Conservation (phyloP, 78 protist genomes). For the Dictyostelium capitatum region DNA sequence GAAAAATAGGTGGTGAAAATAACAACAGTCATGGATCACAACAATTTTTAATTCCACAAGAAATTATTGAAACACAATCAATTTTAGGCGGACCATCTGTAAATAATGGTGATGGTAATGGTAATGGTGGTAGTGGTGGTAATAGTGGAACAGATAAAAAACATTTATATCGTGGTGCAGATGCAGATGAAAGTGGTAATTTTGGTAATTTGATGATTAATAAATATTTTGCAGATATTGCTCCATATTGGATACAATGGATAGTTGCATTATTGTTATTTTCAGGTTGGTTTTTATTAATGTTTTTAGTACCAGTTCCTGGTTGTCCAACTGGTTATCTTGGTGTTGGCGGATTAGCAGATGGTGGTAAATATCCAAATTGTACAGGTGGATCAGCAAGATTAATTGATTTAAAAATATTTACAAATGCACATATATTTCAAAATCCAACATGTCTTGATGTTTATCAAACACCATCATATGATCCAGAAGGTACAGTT, state of each 20-base stretch:
- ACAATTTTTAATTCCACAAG: slow-evolving; percentile 1
- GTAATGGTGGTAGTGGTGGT: background rate
- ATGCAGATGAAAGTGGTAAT: background rate
- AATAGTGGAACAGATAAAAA: no score
- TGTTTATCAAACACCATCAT: slow-evolving; percentile 71
- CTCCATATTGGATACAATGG: slow-evolving; percentile 77
- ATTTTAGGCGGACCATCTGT: background rate
- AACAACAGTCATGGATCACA: background rate
- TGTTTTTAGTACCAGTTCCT: slow-evolving; percentile 74
- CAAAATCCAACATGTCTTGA: slow-evolving; percentile 62
- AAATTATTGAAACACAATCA: background rate
- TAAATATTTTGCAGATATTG: slow-evolving; percentile 46
- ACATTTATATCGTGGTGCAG: background rate
- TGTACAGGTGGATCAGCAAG: slow-evolving; percentile 91
- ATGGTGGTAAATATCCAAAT: slow-evolving; percentile 15
- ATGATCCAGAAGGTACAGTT: slow-evolving; percentile 88
- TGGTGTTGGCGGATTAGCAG: slow-evolving; percentile 87
- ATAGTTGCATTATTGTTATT: slow-evolving; percentile 20
- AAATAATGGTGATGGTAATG: background rate
- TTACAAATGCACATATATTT: slow-evolving; percentile 75
- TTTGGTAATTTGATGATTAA: slow-evolving; percentile 6
- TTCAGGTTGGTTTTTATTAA: slow-evolving; percentile 55
- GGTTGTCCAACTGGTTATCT: slow-evolving; percentile 88
- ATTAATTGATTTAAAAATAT: slow-evolving; percentile 66
- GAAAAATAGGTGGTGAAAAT: background rate